These are phyloP conservation scores for Fremontodendron californicum DNA, from an alignment of 345 rosid genomes.

Conservation along the genomic window DNA sequence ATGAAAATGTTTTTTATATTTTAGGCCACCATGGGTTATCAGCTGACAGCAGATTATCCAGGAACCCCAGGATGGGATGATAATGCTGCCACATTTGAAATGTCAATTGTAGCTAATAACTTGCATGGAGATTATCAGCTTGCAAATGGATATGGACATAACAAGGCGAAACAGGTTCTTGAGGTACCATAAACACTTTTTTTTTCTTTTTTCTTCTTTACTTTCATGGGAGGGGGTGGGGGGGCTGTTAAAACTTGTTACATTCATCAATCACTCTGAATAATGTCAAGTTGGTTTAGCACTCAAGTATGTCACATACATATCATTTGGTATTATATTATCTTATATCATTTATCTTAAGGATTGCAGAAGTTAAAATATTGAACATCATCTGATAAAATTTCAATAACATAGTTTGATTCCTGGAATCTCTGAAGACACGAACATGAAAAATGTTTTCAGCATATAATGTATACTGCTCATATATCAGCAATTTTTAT, in stretches of 20 bases:
- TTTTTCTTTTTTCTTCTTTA: not conserved
- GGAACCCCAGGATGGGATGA: slow-evolving; percentile 69
- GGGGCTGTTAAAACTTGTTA: not conserved
- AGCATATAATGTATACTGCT: not conserved
- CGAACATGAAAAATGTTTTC: not conserved
- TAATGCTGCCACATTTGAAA: slow-evolving; percentile 61
- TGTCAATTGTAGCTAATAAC: slow-evolving; percentile 51
- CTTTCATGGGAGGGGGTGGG: not conserved
- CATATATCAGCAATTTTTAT: not conserved
- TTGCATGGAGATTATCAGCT: slow-evolving; percentile 76
- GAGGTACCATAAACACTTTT: slow-evolving; percentile 33
- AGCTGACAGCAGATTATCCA: slow-evolving; percentile 59
- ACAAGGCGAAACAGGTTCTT: slow-evolving; percentile 54
- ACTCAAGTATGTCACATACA: not conserved
- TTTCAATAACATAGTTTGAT: not conserved
- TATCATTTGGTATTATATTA: not conserved
- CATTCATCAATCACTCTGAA: not conserved
- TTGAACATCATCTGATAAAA: not conserved
- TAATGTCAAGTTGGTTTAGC: not conserved
- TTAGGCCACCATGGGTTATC: slow-evolving; percentile 50
- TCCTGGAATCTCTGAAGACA: not conserved
- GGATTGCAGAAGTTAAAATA: not conserved
- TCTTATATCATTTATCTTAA: not conserved
- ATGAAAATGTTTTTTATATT: slow-evolving; percentile 23
- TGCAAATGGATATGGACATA: slow-evolving; percentile 58